These are phyloP conservation scores for Colletotrichum theobromicola DNA, from an alignment of 2,329 filamentous ascomycete genomes.

Conservation along the genomic window DNA sequence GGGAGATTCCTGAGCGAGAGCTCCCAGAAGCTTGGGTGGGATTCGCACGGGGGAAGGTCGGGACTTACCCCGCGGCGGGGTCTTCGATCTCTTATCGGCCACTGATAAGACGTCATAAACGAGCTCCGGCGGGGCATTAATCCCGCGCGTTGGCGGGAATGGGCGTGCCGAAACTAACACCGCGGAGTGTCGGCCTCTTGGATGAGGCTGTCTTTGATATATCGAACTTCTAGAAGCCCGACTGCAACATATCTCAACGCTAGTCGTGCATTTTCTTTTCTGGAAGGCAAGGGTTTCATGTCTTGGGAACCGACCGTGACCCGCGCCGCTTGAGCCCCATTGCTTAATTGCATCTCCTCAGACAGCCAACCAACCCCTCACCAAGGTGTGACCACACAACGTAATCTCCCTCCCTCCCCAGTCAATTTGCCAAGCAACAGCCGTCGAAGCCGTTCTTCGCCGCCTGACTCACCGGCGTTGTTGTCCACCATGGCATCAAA, in stretches of 20 bases:
- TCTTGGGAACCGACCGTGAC: neutral
- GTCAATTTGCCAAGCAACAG: neutral
- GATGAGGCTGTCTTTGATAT: neutral
- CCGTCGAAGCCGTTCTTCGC: neutral
- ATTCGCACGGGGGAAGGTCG: neutral
- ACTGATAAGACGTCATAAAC: slow-evolving; percentile 15
- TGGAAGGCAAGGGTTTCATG: neutral
- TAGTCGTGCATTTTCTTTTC: neutral
- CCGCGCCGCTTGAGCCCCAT: neutral
- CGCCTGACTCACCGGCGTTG: neutral
- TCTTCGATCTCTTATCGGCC: neutral
- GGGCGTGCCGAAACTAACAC: neutral
- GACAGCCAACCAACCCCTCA: neutral
- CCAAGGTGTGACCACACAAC: neutral
- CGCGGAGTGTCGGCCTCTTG: neutral
- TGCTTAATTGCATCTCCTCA: neutral
- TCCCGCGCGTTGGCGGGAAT: neutral
- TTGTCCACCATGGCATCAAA: neutral
- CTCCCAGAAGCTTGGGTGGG: neutral
- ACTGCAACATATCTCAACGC: neutral
- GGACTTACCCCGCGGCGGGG: slow-evolving; percentile 14
- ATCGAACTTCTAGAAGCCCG: neutral
- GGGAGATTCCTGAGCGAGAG: neutral
- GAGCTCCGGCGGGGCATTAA: neutral
- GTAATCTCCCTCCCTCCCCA: neutral